Base-by-base conservation (phyloP, 495 filamentous ascomycete genomes). In the Bombardia bombarda region DNA sequence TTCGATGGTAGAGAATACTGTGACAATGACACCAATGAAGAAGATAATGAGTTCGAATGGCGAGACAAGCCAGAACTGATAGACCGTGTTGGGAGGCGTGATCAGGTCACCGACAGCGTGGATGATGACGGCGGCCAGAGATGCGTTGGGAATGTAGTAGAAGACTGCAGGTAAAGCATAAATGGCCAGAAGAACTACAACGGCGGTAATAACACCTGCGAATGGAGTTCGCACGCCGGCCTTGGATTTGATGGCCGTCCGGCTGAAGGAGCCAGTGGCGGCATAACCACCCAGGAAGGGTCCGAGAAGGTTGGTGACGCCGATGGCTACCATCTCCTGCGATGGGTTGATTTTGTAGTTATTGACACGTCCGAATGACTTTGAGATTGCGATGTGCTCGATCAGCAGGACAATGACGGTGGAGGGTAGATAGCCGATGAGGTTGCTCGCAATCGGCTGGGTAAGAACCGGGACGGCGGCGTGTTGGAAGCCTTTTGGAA, bases 261-360 rank as follows among this genome's bases (percentile, higher is more conserved):
- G 83, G 13, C 88, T 94, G 73, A 98, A 98, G 10, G 93, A 97
- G 4, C 92, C 92, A 21, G 92, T 98, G 0, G 92, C 86, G 2
- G 93, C 89, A 52, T 95, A 98, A 2, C 74, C 92, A 45, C 92
- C 92, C 6, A 98, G 78, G 67, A 98, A 96, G 6, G 92, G 90
- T 4, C 87, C 90, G 1, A 98, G 73, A 25, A 97, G 70, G 60
- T 98, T 98, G 16, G 82, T 84, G 7, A 97, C 74, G 36, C 92
- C 92, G 55, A 98, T 97, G 19, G 86, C 93, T 19, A 98, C 84
- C 67, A 98, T 79, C 55, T 98, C 92, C 58, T 98, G 92, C 0
- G 90, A 96, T 3, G 92, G 93, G 49, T 97, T 79, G 62, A 98
- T 96, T n/a, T 80, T 86, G 65, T 98, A 98, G 67, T 96, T 96